Base-by-base conservation (phyloP, 495 filamentous ascomycete species). In the Cryomyces antarcticus region DNA sequence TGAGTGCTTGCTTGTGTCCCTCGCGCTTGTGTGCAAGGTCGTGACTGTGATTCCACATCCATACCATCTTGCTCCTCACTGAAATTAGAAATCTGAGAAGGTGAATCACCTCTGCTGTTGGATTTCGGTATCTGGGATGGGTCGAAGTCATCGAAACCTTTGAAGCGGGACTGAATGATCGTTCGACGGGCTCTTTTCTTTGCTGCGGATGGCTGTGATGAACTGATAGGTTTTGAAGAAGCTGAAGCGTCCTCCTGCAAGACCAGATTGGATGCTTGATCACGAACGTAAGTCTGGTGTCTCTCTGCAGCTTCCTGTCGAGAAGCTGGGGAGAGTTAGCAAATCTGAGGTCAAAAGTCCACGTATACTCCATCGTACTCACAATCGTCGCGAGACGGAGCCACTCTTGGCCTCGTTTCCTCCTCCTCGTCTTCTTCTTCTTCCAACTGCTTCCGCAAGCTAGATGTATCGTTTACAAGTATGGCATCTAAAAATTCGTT, bases 401-500 rank as follows among this genome's bases (percentile, higher is more conserved):
- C 17, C 17, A 24, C 17, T 1, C 33, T 36, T 36, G 33, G 33
- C 33, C 9, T 10, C 12, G 33, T 13, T 10, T 36, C 33, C 9
- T 10, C 9, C 33, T 13, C 33, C 33, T 36, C 33, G 1, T 9
- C 9, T 1, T 42, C 44, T 3, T 13, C 44, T 5, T 54, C 52
- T 35, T 53, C 43, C 0, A 92, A 68, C 2, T 75, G 67, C 31
- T 71, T 71, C 44, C 78, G 72, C 12, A 95, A 62, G 28, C 67
- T 61, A 43, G 69, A 75, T 4, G 81, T 72, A 62, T 95, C 77
- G 42, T 76, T 78, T 7, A 62, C 74, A 12, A 96, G 58, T 39
- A 97, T 94, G 4, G 82, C 82, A 60, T 93, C 85, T 6, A 97
- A 67, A 47, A 97, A 94, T 48, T 94, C 87, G 39, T 78, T 84